Base-by-base conservation (phyloP, 805 yeast genomes). In the Lipomyces chichibuensis region DNA sequence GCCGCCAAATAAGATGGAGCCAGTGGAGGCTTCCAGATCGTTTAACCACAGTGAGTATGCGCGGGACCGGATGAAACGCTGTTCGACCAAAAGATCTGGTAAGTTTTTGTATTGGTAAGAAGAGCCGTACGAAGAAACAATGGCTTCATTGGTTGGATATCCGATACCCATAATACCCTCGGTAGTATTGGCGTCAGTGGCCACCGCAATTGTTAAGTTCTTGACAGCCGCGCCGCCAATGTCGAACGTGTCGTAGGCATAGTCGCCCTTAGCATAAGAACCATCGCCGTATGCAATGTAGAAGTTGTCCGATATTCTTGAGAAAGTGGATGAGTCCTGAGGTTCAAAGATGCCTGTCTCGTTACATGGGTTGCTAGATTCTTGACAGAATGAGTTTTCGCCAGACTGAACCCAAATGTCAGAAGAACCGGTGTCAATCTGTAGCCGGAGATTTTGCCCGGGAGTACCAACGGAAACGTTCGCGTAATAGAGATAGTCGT, bases 391-490 rank as follows among this genome's bases (percentile, higher is more conserved):
- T 60, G 20, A 32, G 61, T 67, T 64, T 57, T 69, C 70, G 59
- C 65, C 66, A 20, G 71, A 63, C 62, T 69, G 67, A 57, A 88
- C 85, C 91, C 92, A 89, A 61, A 89, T 75, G 74, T 90, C 95
- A 1, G 90, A 83, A 0, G 93, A 88, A 2, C 95, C 96, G 3
- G 94, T 90, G 75, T 90, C 96, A 29, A 90, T 77, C 60, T 86
- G 77, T 11, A 88, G 86, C 2, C 79, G 79, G 8, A 88, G 80
- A 2, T 78, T 74, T 71, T 88, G 88, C 1, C 77, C 73, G 3
- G 86, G 82, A 0, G 91, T 84, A 11, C 95, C 95, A 6, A 90
- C 64, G 33, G 74, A 53, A 32, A 80, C 71, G 46, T 72, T 69
- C 6, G 79, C 74, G 59, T 74, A 65, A 72, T 78, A 79, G 62